A percentile compares a stretch with the other conserved stretches of the same genome.
Conservation (phyloP, 257 asterid genomes). For the Solanum raphanifolium region DNA sequence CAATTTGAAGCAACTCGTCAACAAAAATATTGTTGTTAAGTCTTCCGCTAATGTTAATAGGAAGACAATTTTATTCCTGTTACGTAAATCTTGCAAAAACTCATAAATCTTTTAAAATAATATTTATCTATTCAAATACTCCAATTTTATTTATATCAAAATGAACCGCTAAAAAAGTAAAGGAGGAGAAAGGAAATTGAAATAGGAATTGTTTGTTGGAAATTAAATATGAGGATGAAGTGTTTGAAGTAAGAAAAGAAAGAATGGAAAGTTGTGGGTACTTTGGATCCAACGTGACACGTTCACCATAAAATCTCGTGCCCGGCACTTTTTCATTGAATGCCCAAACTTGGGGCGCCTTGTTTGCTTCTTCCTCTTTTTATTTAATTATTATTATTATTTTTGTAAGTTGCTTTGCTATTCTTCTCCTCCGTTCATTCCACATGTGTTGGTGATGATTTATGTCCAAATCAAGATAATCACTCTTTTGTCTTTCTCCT, state of each 20-base stretch:
- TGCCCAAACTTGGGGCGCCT: neutral
- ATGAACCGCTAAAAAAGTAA: neutral
- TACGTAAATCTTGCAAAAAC: too few species aligned
- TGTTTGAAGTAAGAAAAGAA: neutral
- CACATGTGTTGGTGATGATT: neutral
- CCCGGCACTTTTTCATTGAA: neutral
- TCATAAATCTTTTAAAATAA: neutral
- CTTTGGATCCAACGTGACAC: neutral
- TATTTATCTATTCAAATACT: neutral
- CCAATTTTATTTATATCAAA: too few species aligned
- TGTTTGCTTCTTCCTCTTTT: neutral
- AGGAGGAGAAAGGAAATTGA: neutral
- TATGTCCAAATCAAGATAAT: neutral
- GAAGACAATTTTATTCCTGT: neutral
- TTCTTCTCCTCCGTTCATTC: neutral
- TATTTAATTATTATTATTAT: neutral
- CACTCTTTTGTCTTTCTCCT: neutral
- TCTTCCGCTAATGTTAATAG: too few species aligned
- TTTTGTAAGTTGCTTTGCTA: neutral
- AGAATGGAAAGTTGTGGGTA: neutral
- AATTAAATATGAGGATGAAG: too few species aligned
- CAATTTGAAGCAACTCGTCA: too few species aligned
- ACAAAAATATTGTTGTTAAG: too few species aligned
- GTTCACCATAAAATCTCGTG: neutral
- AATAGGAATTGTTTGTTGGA: neutral